Percentiles rank a stretch among this genome's conserved stretches.
Conservation (phyloP, 2,329 filamentous ascomycete genomes). For the Davidsoniella virescens region DNA sequence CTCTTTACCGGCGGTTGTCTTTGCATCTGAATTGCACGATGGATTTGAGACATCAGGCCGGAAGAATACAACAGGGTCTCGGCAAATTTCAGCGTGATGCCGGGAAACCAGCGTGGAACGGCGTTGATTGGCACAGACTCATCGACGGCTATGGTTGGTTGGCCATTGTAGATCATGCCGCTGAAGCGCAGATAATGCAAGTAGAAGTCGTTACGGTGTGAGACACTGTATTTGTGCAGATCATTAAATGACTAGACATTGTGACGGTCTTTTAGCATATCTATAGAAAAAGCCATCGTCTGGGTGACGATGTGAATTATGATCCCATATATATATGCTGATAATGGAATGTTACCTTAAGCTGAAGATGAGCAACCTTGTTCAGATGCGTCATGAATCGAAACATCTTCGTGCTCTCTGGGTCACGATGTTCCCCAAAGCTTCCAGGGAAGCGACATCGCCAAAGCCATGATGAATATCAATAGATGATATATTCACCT, state of each 20-base stretch:
- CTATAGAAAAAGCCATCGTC: background rate
- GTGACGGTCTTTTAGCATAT: background rate
- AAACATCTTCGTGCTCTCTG: conserved; percentile 47
- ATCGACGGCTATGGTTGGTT: conserved; percentile 46
- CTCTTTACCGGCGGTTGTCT: conserved; percentile 46
- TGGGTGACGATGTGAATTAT: too few relatives aligned
- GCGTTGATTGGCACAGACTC: conserved; percentile 51
- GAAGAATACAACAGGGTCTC: conserved; percentile 59
- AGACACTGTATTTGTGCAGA: conserved; percentile 53
- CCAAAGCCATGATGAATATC: too few relatives aligned
- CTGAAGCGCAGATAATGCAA: conserved; percentile 42
- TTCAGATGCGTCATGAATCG: conserved; percentile 52
- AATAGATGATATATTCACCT: too few relatives aligned
- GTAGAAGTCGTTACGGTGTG: conserved; percentile 48
- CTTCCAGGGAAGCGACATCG: conserved; percentile 31
- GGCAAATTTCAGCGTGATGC: conserved; percentile 58
- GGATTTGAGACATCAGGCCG: conserved; percentile 18
- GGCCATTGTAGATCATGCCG: conserved; percentile 47
- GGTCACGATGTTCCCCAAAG: conserved; percentile 52
- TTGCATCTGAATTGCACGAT: conserved; percentile 21
- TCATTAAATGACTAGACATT: conserved; percentile 44
- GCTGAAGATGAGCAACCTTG: conserved; percentile 32
- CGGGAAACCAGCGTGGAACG: conserved; percentile 63
- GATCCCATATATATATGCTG: too few relatives aligned
- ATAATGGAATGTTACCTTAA: conserved; percentile 32